Base-by-base conservation (phyloP, 495 filamentous ascomycete genomes). In the Wilcoxina mikolae region DNA sequence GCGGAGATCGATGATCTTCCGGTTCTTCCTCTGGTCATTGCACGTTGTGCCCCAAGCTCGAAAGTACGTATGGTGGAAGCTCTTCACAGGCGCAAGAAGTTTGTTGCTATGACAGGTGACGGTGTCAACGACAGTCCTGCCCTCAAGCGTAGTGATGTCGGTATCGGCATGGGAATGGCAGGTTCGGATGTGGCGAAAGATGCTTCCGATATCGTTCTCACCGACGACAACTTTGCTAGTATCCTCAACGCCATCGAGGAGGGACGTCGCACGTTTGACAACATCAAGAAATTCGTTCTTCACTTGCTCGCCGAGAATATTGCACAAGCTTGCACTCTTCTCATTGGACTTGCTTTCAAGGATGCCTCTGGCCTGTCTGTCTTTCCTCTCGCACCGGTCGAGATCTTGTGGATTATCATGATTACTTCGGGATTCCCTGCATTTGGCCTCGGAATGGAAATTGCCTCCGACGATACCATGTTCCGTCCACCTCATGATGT, bases 331-430 rank as follows among this genome's bases (percentile, higher is more conserved):
- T 70, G 72, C 38, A 81, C 75, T 2, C 70, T 87, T 28, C 75
- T 87, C 9, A 77, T 85, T 58, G 83, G 83, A 51, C 74, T 86
- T 2, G 76, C 70, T 0, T 85, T 87, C 70, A 84, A 85, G 64
- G 83, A 87, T 62, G 51, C 60, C 0, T 68, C 61, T 44, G 69
- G 73, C 0, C 69, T 83, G 22, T 85, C 82, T 1, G 82, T 85
- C 9, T 87, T 84, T 64, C 83, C 82, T 3, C 73, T 87, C 23
- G 64, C 82, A 0, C 83, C 82, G 0, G 80, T 86, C 12, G 78
- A 87, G 60, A 83, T 85, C 56, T 70, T 87, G 7, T 85, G 83
- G 82, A 78, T 85, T 53, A 85, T 84, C 67, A 85, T 86, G 79
- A 73, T 83, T 44, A 85, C 82, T 1, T 83, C 80, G 25, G 78